Evolutionary conservation across 768 basidiomycete species (phyloP).

Genomic region (Glaciozyma martinii): DNA sequence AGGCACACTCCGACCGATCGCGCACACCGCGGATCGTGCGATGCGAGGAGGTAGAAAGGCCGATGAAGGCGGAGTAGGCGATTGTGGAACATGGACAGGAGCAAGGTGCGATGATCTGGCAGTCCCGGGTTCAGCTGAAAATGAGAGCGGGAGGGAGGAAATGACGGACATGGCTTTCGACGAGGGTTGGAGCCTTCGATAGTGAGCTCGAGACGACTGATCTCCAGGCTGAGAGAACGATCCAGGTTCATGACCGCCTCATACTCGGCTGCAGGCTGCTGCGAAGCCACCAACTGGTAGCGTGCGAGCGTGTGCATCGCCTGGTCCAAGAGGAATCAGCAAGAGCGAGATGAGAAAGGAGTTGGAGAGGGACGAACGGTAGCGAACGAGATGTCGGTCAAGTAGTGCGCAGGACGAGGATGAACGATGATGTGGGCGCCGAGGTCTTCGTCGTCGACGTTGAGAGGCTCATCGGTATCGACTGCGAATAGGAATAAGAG

Average conservation of each 20-base stretch:
- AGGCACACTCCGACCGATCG: neutral
- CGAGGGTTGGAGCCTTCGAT: neutral
- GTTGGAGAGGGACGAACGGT: neutral
- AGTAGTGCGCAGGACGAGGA: neutral
- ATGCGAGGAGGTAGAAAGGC: neutral
- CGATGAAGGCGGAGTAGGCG: neutral
- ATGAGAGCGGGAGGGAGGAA: neutral
- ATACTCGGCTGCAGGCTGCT: neutral
- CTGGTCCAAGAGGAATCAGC: neutral
- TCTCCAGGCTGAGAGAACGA: neutral
- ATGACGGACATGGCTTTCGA: neutral
- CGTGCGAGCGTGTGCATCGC: neutral
- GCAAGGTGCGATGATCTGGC: neutral
- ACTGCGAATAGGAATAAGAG: neutral
- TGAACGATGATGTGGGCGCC: neutral
- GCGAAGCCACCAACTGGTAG: neutral
- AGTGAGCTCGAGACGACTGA: neutral
- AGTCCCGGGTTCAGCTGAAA: neutral
- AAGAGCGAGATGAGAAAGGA: neutral
- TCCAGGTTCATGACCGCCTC: neutral
- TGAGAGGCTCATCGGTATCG: neutral
- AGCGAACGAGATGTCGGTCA: neutral
- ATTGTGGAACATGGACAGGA: neutral
- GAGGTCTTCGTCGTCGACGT: conserved; percentile 3
- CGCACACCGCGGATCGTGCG: neutral